Evolutionary conservation across 2,329 filamentous ascomycete species (phyloP), one percentile per base, ranked within the genome.

Genomic region (Stemphylium lycopersici): DNA sequence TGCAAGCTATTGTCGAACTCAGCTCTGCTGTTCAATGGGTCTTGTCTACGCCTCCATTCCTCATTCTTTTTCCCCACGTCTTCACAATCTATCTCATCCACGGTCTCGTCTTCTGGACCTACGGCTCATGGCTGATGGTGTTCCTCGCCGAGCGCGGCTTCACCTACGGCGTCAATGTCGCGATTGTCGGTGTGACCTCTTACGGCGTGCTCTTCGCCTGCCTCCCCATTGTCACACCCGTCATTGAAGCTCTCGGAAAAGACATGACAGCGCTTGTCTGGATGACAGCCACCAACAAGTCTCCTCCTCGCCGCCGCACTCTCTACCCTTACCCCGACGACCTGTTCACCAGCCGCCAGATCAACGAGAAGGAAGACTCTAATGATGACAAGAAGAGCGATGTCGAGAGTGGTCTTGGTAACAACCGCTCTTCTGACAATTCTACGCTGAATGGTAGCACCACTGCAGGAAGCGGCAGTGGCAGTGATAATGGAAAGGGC

Each of bases 51-150:
- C 74, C 70, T 18, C 42, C 75, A 18, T 68, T 81, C 24, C 71
- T 77, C 5, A 67, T 73, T 39, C 63, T 81, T 15, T 80, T 80
- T 63, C 79, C 79, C 4, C 79, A 81, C 61, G 78, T 80, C 59
- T 80, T 80, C 65, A 81, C 78, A 33, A 78, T 81, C 48, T 81
- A 81, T 58, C 74, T 81, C 6, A 70, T 80, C 43, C 79, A 81
- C 58, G 79, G 79, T 33, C 47, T 81, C 64, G 54, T 82, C 65
- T 70, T 84, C 78, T 78, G 76, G 76, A 71, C 61, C 41, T 72
- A 74, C 56, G 76, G 76, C 18, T 66, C 68, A 26, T 77, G 71
- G 68, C 67, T 76, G 20, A 66, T 73, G 48, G 63, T 76, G 2
- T 60, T 68, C 38, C 67, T 78, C 13, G 73, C 72, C 3, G 55